A percentile compares a stretch with the other conserved stretches of the same genome.
Evolutionary conservation across 805 yeast species (phyloP).

Genomic region (Teunomyces tritomae): DNA sequence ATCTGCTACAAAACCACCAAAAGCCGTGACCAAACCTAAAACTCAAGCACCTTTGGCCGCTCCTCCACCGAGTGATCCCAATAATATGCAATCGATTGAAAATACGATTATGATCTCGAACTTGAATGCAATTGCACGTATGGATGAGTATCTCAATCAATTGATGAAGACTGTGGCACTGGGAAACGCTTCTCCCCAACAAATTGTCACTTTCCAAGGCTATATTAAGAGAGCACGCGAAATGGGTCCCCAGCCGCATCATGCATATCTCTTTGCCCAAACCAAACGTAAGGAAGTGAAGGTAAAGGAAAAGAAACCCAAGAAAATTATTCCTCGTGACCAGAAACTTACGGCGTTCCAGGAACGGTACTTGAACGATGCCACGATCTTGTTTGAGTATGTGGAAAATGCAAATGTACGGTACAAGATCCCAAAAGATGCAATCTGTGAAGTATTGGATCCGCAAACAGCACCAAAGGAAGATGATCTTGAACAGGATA

Average conservation of each 20-base stretch:
- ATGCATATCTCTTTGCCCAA: conserved; percentile 27
- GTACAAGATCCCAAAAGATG: conserved; percentile 70
- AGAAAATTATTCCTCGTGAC: conserved; percentile 35
- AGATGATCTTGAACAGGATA: conserved; percentile 14
- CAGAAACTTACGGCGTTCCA: conserved; percentile 73
- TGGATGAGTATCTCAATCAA: conserved; percentile 61
- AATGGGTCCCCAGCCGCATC: conserved; percentile 59
- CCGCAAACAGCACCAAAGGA: conserved; percentile 4
- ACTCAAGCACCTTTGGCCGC: not conserved
- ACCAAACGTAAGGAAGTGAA: conserved; percentile 15
- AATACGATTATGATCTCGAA: conserved; percentile 83
- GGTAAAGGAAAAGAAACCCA: conserved; percentile 14
- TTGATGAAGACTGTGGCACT: conserved; percentile 86
- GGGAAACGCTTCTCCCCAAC: conserved; percentile 70
- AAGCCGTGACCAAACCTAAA: not conserved
- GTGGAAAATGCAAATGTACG: conserved; percentile 75
- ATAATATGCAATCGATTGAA: conserved; percentile 53
- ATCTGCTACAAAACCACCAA: conserved; percentile 1
- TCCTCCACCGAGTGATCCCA: conserved; percentile 13
- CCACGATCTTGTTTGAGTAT: conserved; percentile 82
- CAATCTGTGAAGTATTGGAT: conserved; percentile 61
- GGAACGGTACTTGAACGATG: conserved; percentile 63
- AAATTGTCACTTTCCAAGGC: conserved; percentile 74
- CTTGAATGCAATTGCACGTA: conserved; percentile 76
- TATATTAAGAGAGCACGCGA: conserved; percentile 76